Percentiles rank a stretch among this genome's conserved stretches.
phyloP scores from a whole-genome alignment of 169 alveolate genomes.

The Toxoplasma gondii region DNA sequence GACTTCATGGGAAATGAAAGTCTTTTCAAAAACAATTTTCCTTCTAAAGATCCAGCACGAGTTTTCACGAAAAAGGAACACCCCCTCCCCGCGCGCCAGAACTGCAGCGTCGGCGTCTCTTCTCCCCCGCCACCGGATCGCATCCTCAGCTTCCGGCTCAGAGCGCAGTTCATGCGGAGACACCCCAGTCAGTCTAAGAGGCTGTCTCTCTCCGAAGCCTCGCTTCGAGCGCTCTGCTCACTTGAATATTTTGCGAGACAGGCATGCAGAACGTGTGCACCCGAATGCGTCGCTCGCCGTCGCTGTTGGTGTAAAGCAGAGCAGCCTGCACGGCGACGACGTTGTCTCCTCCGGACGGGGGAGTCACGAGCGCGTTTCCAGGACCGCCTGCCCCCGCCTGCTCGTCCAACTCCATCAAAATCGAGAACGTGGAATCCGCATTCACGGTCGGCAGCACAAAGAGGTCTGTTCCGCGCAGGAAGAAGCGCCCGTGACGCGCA shows the following conservation, averaged over 20 bases:
- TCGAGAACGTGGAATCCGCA: slow-evolving; percentile 88
- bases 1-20: too few relatives aligned
- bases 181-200: too few relatives aligned
- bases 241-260: slow-evolving; percentile 84
- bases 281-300: slow-evolving; percentile 98
- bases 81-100: too few relatives aligned
- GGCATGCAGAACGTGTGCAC: slow-evolving; percentile 95
- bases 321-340: slow-evolving; percentile 96
- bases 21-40: too few relatives aligned
- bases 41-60: too few relatives aligned
- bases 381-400: slow-evolving; percentile 53
- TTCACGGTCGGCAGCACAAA: slow-evolving; percentile 92
- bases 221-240: too few relatives aligned
- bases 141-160: too few relatives aligned
- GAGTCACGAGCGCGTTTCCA: neutral
- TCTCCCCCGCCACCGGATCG: too few relatives aligned
- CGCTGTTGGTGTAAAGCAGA: slow-evolving; percentile 94
- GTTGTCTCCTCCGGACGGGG: slow-evolving; percentile 68
- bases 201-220: too few relatives aligned
- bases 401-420: slow-evolving; percentile 87
- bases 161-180: too few relatives aligned
- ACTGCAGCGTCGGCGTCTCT: too few relatives aligned
- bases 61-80: too few relatives aligned
- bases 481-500: slow-evolving; percentile 93
- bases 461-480: slow-evolving; percentile 88